Percentiles rank a stretch among this genome's conserved stretches.
Evolutionary conservation across 345 rosid species (phyloP).

Genomic region (Citrus mangshanensis): DNA sequence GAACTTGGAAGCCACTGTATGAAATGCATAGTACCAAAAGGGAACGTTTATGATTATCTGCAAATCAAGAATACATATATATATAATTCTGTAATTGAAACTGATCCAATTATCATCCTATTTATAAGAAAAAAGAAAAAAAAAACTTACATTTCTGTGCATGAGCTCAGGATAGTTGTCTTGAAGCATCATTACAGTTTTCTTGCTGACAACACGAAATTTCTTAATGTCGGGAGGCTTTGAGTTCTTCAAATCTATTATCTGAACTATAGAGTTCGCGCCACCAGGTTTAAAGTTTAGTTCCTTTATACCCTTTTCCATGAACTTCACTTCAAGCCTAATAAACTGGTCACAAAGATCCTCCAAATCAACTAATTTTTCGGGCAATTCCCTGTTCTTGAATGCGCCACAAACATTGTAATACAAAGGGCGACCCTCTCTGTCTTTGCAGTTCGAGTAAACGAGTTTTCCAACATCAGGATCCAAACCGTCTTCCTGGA

Average conservation of each 20-base stretch:
- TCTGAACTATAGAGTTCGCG: conserved; percentile 41
- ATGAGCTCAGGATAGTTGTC: conserved; percentile 52
- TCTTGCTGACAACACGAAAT: conserved; percentile 22
- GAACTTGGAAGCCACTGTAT: conserved; percentile 28
- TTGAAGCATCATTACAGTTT: conserved; percentile 26
- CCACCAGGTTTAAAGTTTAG: conserved; percentile 47
- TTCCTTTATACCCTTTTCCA: conserved; percentile 40
- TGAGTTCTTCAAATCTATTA: conserved; percentile 49
- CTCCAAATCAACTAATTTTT: conserved; percentile 23
- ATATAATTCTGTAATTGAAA: neutral
- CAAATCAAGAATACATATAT: neutral
- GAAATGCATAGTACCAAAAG: conserved; percentile 53
- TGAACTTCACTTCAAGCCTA: conserved; percentile 35
- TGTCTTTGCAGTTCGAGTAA: conserved; percentile 31
- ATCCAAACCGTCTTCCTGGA: conserved; percentile 28
- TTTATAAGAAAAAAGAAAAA: neutral
- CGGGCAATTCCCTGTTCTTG: conserved; percentile 26
- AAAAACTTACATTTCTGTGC: conserved; percentile 32
- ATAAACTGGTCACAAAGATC: conserved; percentile 29
- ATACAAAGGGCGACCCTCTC: conserved; percentile 48
- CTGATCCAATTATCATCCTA: neutral
- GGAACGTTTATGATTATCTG: conserved; percentile 59
- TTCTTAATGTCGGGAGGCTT: conserved; percentile 35
- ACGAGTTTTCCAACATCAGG: conserved; percentile 25
- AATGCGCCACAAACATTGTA: conserved; percentile 31